Percentiles rank a stretch among this genome's conserved stretches.
Evolutionary conservation across 2,329 filamentous ascomycete genomes (phyloP).

Genomic region (Monosporascus sp.): DNA sequence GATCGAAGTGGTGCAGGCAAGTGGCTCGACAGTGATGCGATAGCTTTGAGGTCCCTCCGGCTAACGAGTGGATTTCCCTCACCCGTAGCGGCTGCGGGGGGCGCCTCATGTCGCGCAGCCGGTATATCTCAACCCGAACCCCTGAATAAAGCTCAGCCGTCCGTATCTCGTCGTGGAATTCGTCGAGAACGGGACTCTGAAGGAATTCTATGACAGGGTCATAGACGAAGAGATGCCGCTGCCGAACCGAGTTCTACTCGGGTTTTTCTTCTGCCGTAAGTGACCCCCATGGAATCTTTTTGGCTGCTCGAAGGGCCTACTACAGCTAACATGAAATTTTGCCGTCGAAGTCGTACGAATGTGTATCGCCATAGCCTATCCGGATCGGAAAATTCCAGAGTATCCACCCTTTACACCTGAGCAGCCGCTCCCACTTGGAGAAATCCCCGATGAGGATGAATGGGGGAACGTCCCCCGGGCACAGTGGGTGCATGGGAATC

Average conservation of each 20-base stretch:
- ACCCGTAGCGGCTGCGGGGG: neutral
- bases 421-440: neutral
- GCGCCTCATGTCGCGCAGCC: neutral
- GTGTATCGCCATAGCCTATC: neutral
- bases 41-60: too few species aligned
- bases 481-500: neutral
- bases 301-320: too few species aligned
- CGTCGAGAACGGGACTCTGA: neutral
- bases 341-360: neutral
- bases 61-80: too few species aligned
- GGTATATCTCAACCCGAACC: neutral
- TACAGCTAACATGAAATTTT: too few species aligned
- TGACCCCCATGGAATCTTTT: neutral
- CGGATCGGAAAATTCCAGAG: neutral
- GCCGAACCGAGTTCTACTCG: neutral
- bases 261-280: neutral
- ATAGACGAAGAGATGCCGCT: neutral
- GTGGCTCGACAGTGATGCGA: neutral
- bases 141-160: neutral
- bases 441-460: neutral
- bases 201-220: neutral
- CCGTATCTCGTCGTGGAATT: neutral
- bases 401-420: neutral
- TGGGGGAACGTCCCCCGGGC: neutral
- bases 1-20: neutral